These are phyloP conservation scores for Globisporangium cylindrosporum DNA, from an alignment of 352 stramenopile species.

Conservation along the genomic window DNA sequence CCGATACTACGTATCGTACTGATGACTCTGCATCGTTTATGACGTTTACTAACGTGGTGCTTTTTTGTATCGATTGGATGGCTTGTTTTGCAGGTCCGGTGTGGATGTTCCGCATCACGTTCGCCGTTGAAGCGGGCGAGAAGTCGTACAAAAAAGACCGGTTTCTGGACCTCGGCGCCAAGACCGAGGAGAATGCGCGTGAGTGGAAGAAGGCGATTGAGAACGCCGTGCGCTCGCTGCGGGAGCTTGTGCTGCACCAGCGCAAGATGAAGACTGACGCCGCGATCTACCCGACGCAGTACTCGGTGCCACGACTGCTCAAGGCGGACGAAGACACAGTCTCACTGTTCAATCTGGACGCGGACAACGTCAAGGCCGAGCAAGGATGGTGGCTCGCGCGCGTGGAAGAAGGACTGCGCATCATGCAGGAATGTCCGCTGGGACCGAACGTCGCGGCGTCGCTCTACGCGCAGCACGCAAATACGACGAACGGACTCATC, in stretches of 20 bases:
- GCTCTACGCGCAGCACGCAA: conserved; percentile 76
- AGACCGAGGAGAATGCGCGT: conserved; percentile 77
- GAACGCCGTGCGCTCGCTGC: conserved; percentile 71
- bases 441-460: conserved; percentile 77
- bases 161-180: conserved; percentile 83
- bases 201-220: conserved; percentile 83
- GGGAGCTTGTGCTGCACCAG: conserved; percentile 71
- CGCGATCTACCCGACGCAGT: conserved; percentile 66
- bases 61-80: neutral
- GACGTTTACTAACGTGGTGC: neutral
- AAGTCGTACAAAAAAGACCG: conserved; percentile 89
- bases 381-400: conserved; percentile 84
- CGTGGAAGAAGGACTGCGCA: conserved; percentile 73
- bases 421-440: conserved; percentile 87
- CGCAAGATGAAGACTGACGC: conserved; percentile 74
- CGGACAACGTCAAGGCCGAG: conserved; percentile 77
- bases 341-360: conserved; percentile 85
- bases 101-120: conserved; percentile 90
- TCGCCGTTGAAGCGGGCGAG: conserved; percentile 65
- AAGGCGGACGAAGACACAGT: conserved; percentile 83
- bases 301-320: conserved; percentile 60
- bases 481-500: conserved; percentile 74
- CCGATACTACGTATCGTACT: neutral
- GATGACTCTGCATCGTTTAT: neutral
- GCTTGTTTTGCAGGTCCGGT: conserved; percentile 36